These are phyloP conservation scores for Mrakiaceae sp. DNA, from an alignment of 1,284 basidiomycete species.

Conservation along the genomic window DNA sequence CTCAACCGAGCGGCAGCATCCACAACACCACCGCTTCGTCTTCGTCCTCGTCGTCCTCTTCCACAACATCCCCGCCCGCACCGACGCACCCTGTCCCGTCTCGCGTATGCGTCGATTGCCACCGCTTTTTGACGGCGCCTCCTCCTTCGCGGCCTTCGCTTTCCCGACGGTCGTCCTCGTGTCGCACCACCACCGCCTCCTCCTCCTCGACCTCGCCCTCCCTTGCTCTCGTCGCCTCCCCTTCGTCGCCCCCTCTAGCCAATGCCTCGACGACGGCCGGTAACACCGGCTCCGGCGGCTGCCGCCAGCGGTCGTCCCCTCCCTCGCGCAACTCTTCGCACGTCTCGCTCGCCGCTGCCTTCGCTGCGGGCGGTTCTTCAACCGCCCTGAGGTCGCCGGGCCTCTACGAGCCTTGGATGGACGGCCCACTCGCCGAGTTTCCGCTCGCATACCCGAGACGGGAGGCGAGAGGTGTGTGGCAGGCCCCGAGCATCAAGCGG, in stretches of 20 bases:
- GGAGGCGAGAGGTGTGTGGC: neutral
- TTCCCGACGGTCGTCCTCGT: neutral
- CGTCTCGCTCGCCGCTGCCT: neutral
- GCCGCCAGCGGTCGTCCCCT: too few species aligned
- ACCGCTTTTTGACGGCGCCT: neutral
- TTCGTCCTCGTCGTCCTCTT: neutral
- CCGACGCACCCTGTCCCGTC: constrained; percentile 4
- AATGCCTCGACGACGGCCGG: too few species aligned
- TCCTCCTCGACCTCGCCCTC: neutral
- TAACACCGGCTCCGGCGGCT: too few species aligned
- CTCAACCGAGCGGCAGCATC: neutral
- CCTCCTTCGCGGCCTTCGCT: neutral
- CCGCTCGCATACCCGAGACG: constrained; percentile 13
- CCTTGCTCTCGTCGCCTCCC: neutral
- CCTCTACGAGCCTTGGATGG: constrained; percentile 17
- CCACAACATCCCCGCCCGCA: neutral
- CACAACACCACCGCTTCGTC: neutral
- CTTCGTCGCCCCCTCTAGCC: neutral
- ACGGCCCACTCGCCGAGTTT: constrained; percentile 15
- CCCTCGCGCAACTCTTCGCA: too few species aligned
- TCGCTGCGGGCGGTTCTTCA: neutral
- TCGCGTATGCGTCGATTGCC: constrained; percentile 9
- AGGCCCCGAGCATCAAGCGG: too few species aligned
- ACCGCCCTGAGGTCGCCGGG: constrained; percentile 6
- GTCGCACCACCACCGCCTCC: neutral